Base-by-base conservation (phyloP, 306 rosid species). In the Begonia masoniana region DNA sequence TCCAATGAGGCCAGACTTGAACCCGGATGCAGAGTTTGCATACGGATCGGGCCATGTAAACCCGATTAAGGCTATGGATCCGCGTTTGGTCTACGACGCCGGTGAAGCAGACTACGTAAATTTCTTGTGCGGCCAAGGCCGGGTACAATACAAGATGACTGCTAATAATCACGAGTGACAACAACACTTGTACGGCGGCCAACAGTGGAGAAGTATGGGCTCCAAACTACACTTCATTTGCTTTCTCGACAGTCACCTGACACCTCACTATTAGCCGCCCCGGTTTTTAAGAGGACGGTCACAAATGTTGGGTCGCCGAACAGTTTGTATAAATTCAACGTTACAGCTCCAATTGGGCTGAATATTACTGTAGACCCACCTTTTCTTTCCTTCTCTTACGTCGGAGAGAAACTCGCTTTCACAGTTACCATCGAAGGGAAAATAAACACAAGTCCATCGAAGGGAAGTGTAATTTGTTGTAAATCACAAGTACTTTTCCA, bases 61-160 rank as follows among this genome's bases (percentile, higher is more conserved):
- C 52, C 82, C 69, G 5, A 11, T 24, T 3, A 43, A 59, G 24
- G 78, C 78, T 10, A 2, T 31, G 9, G 13, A 45, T 51, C 78
- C 82, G 0, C 66, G 76, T 7, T 54, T 72, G 59, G 50, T 77
- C 13, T 77, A 77, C n/a, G 82, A 78, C 31, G 62, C 70, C 0
- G 31, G 9, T 0, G 69, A 58, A 66, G 15, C 6, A 2, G 78
- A 75, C 54, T 78, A 71, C 50, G 16, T 62, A 0, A 52, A 31
- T 0, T 78, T 61, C 39, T 55, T 71, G 19, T 71, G 82, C 10
- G 54, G 69, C 1, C 61, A 76, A 4, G 69, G 19, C 19, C 19
- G 19, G 68, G 0, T 62, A 46, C 53, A 56, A 13, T 24, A 23
- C 60, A n/a, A 51, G 31, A 52, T 23, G n/a, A 46, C 52, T 62